A percentile compares a stretch with the other conserved stretches of the same genome.
Evolutionary conservation across 106 monocot genomes (phyloP).

Genomic region (Iris macrosiphon): DNA sequence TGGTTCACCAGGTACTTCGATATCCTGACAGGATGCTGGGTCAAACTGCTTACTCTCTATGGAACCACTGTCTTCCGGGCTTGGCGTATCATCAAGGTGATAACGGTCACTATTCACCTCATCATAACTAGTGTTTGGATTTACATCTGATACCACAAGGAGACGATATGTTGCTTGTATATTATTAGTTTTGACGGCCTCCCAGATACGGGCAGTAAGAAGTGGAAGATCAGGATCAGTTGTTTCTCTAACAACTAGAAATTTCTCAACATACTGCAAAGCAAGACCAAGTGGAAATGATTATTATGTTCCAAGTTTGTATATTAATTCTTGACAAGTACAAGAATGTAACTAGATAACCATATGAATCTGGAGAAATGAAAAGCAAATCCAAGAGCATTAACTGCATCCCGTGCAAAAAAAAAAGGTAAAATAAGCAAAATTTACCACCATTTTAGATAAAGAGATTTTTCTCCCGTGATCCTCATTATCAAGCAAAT

Average conservation of each 20-base stretch:
- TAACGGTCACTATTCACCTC: slow-evolving; percentile 24
- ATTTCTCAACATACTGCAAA: slow-evolving; percentile 69
- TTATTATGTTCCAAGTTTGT: no score
- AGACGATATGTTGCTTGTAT: slow-evolving; percentile 49
- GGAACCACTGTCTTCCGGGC: not conserved
- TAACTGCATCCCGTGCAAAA: no score
- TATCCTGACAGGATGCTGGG: slow-evolving; percentile 31
- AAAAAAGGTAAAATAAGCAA: no score
- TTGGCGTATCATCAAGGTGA: slow-evolving; percentile 18
- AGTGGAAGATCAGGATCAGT: slow-evolving; percentile 21
- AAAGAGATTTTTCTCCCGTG: no score
- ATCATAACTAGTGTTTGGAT: slow-evolving; percentile 58
- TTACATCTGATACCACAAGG: slow-evolving; percentile 40
- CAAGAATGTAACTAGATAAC: no score
- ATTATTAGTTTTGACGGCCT: slow-evolving; percentile 57
- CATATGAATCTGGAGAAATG: no score
- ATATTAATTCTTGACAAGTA: no score
- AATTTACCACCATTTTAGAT: no score
- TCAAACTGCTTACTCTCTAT: slow-evolving; percentile 32
- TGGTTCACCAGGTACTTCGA: no score
- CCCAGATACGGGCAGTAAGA: slow-evolving; percentile 31
- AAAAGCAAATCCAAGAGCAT: no score
- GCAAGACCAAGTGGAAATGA: not conserved
- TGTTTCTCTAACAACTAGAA: slow-evolving; percentile 36
- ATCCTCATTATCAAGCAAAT: no score